These are phyloP conservation scores for Scheffersomyces parashehatae DNA, from an alignment of 1,139 yeast genomes.

Conservation along the genomic window DNA sequence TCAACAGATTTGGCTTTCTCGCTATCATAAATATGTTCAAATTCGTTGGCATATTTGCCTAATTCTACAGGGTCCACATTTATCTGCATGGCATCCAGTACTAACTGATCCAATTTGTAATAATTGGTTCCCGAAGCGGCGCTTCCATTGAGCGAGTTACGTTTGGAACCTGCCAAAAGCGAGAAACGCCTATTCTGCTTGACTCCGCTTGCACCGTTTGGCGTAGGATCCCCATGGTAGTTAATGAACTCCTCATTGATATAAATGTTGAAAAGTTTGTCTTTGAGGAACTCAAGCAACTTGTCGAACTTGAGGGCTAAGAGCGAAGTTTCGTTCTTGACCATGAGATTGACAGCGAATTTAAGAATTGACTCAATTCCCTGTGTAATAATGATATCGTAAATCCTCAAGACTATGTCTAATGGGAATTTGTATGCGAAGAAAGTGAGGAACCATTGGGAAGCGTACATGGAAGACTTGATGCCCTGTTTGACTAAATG, in stretches of 20 bases:
- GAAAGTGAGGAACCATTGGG: slow-evolving; percentile 93
- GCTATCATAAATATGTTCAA: slow-evolving; percentile 65
- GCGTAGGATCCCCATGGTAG: slow-evolving; percentile 14
- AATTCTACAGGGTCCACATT: slow-evolving; percentile 72
- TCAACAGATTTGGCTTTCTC: slow-evolving; percentile 73
- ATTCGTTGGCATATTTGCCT: slow-evolving; percentile 70
- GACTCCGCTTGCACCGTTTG: slow-evolving; percentile 5
- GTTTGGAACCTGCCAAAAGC: slow-evolving; percentile 18
- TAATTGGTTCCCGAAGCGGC: slow-evolving; percentile 18
- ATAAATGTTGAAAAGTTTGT: slow-evolving; percentile 72
- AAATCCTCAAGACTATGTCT: slow-evolving; percentile 77
- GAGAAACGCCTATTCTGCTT: slow-evolving; percentile 17
- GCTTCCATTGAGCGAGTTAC: slow-evolving; percentile 11
- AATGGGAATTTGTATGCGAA: slow-evolving; percentile 93
- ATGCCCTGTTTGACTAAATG: slow-evolving; percentile 86
- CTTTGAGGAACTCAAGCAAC: slow-evolving; percentile 73
- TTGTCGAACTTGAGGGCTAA: slow-evolving; percentile 70
- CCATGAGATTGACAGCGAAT: slow-evolving; percentile 77
- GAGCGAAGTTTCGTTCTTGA: slow-evolving; percentile 60
- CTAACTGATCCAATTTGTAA: slow-evolving; percentile 71
- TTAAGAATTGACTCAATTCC: slow-evolving; percentile 83
- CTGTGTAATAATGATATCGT: slow-evolving; percentile 83
- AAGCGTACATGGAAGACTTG: slow-evolving; percentile 89
- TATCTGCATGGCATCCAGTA: slow-evolving; percentile 74
- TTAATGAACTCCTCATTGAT: slow-evolving; percentile 42